phyloP scores from a whole-genome alignment of 2,329 filamentous ascomycete genomes.

The Clarireedia monteithiana region DNA sequence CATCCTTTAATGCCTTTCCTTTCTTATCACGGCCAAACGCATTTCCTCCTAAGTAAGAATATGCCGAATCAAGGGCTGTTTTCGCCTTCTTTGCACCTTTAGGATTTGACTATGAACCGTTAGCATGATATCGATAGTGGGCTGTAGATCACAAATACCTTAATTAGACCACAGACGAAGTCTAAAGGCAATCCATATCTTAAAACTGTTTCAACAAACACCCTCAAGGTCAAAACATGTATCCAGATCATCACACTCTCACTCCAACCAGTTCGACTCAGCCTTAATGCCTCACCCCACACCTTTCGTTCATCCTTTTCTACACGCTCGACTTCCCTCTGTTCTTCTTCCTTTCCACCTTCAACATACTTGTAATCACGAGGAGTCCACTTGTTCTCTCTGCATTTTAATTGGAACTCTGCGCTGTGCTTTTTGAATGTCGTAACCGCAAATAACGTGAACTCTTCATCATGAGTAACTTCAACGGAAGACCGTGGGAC shows the following conservation, averaged over 20 bases:
- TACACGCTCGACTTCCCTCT: slow-evolving; percentile 75
- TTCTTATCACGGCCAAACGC: slow-evolving; percentile 92
- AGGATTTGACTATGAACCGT: slow-evolving; percentile 57
- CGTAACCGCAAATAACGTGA: slow-evolving; percentile 78
- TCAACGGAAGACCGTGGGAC: slow-evolving; percentile 80
- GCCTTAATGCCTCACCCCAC: slow-evolving; percentile 82
- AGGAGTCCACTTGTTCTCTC: slow-evolving; percentile 91
- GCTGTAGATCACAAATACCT: slow-evolving; percentile 46
- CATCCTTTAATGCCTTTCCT: slow-evolving; percentile 84
- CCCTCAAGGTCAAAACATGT: slow-evolving; percentile 80
- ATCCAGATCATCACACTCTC: slow-evolving; percentile 96
- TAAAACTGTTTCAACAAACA: slow-evolving; percentile 97
- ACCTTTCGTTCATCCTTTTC: slow-evolving; percentile 82
- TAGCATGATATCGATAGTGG: slow-evolving; percentile 10
- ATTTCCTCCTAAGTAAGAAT: slow-evolving; percentile 89
- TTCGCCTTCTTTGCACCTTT: slow-evolving; percentile 77
- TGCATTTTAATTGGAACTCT: slow-evolving; percentile 86
- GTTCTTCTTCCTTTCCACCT: slow-evolving; percentile 82
- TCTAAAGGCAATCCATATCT: slow-evolving; percentile 88
- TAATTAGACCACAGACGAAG: slow-evolving; percentile 76
- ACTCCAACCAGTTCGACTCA: slow-evolving; percentile 88
- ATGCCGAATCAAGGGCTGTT: slow-evolving; percentile 70
- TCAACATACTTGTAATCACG: slow-evolving; percentile 91
- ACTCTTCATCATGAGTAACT: slow-evolving; percentile 82
- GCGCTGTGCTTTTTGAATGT: slow-evolving; percentile 85